A percentile compares a stretch with the other conserved stretches of the same genome.
phyloP scores from a whole-genome alignment of 1,284 basidiomycete species.

The Fomitopsis schrenkii region DNA sequence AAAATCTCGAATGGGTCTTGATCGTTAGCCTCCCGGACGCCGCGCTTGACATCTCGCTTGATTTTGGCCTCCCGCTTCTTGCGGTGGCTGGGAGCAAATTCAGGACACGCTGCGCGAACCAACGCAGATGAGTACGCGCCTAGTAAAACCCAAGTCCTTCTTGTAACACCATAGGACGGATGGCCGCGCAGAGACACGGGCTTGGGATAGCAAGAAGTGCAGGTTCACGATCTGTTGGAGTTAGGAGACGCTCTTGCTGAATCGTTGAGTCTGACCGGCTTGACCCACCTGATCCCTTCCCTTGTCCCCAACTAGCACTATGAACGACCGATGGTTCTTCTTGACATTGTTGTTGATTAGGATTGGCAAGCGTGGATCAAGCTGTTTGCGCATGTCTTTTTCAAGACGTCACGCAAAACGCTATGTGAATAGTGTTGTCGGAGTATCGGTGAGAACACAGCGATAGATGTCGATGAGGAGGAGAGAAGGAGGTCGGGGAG shows the following conservation, averaged over 20 bases:
- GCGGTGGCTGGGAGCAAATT: constrained; percentile 63
- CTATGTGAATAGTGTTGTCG: too few species aligned
- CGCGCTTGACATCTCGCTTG: constrained; percentile 91
- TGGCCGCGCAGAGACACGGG: constrained; percentile 83
- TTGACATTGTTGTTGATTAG: constrained; percentile 94
- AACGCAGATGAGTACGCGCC: constrained; percentile 38
- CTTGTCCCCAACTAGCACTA: constrained; percentile 95
- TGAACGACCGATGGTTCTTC: constrained; percentile 91
- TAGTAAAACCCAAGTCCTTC: constrained; percentile 94
- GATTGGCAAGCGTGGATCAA: constrained; percentile 90
- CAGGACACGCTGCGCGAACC: background rate
- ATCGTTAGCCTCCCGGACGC: constrained; percentile 91
- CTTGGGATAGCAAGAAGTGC: constrained; percentile 92
- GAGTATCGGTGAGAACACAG: background rate
- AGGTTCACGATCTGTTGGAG: constrained; percentile 82
- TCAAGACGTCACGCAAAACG: background rate
- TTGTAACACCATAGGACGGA: constrained; percentile 98
- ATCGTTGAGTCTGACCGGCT: background rate
- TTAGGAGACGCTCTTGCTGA: background rate
- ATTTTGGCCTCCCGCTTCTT: constrained; percentile 97
- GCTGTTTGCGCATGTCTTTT: constrained; percentile 67
- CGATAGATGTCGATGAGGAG: background rate
- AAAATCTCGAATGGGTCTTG: constrained; percentile 99
- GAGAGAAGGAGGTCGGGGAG: background rate
- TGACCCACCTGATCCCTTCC: constrained; percentile 80